Evolutionary conservation across 2,329 filamentous ascomycete species (phyloP).

Genomic region (Pseudogymnoascus sp.): DNA sequence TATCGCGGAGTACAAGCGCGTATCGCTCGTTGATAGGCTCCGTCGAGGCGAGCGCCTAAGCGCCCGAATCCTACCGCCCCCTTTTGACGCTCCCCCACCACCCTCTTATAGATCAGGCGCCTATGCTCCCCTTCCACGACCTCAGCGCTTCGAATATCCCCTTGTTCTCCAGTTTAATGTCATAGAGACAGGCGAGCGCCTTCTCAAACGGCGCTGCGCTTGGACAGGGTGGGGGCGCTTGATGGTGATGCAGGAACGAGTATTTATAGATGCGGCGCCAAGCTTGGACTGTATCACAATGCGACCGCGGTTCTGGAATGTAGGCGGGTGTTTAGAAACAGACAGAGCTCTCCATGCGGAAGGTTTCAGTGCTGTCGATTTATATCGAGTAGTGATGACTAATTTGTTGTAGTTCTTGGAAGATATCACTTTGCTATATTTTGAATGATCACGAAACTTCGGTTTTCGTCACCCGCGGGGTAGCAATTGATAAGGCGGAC

Average conservation of each 20-base stretch:
- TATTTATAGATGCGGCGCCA: constrained; percentile 4
- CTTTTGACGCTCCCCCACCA: background rate
- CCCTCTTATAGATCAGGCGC: background rate
- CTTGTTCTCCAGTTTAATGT: background rate
- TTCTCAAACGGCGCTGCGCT: constrained; percentile 1
- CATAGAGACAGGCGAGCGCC: background rate
- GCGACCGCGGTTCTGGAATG: background rate
- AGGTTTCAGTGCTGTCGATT: background rate
- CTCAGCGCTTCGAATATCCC: background rate
- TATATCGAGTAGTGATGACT: background rate
- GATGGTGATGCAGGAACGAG: background rate
- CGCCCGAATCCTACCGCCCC: constrained; percentile 1
- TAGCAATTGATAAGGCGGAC: background rate
- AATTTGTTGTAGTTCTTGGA: background rate
- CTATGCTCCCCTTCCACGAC: background rate
- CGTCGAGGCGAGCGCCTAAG: background rate
- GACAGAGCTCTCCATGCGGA: background rate
- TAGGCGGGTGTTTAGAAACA: background rate
- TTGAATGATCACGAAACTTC: background rate
- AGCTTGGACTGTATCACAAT: background rate
- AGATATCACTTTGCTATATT: background rate
- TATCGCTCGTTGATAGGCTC: background rate
- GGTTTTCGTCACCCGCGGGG: too few species aligned
- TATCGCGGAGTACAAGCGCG: constrained; percentile 2
- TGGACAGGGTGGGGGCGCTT: background rate